Evolutionary conservation across 23 red algal genomes (phyloP).

Genomic region (Agarophyton chilense): DNA sequence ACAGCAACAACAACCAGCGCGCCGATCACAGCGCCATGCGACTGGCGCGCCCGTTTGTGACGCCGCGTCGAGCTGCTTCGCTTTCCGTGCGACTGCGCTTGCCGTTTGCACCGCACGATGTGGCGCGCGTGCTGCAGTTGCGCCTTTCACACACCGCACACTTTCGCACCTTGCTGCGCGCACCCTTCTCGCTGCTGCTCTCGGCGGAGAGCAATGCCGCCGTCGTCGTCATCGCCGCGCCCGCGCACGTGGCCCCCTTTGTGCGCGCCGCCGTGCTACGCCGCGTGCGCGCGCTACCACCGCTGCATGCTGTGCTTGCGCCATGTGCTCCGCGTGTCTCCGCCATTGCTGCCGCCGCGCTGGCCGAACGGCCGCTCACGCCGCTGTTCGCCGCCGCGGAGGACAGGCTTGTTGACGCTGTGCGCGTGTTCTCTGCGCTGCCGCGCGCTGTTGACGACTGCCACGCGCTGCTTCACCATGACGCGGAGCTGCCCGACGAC

Average conservation of each 20-base stretch:
- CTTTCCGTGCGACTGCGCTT: not conserved
- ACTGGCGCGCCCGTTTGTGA: not conserved
- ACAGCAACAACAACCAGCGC: not conserved
- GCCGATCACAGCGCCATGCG: not conserved
- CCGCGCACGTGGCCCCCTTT: conserved; percentile 2
- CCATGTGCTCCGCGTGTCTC: no score
- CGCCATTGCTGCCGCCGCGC: no score
- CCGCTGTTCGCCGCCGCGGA: not conserved
- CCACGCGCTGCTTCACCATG: no score
- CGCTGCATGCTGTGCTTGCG: no score
- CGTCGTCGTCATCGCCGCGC: not conserved
- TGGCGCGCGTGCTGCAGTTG: not conserved
- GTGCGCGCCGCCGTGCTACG: conserved; percentile 15
- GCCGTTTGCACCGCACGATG: not conserved
- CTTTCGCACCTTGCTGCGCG: conserved; percentile 1
- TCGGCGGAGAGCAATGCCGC: not conserved
- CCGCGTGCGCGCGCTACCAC: not conserved
- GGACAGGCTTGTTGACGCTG: not conserved
- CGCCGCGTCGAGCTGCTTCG: not conserved
- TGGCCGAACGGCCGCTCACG: no score
- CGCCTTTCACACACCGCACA: no score
- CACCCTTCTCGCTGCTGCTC: not conserved
- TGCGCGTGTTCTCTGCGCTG: not conserved
- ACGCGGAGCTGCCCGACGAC: no score
- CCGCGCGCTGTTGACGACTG: not conserved